phyloP scores from a whole-genome alignment of 2,329 filamentous ascomycete species.

The Aureobasidium vineae region DNA sequence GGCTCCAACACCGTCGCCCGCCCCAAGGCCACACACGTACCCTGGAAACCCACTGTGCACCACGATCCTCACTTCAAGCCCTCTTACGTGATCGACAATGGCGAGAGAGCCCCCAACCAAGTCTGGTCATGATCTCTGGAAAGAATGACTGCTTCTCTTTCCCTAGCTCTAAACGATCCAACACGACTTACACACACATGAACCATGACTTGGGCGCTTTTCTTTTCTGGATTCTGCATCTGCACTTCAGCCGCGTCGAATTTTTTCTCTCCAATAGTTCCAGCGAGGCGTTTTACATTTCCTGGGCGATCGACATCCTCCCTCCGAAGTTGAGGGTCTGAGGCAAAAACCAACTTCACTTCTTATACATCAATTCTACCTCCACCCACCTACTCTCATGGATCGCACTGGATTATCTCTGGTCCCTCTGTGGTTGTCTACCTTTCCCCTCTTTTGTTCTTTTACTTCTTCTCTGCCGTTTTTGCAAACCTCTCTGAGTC shows the following conservation, averaged over 20 bases:
- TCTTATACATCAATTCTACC: neutral
- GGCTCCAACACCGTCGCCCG: neutral
- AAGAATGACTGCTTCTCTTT: neutral
- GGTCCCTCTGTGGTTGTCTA: neutral
- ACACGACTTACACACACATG: neutral
- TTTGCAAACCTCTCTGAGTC: neutral
- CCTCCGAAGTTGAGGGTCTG: conserved; percentile 8
- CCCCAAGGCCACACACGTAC: conserved; percentile 12
- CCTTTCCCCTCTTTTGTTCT: neutral
- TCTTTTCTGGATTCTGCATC: neutral
- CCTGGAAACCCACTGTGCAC: conserved; percentile 21
- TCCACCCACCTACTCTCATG: neutral
- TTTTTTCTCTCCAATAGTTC: neutral
- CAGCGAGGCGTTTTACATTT: conserved; percentile 13
- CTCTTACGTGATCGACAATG: conserved; percentile 25
- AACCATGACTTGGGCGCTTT: neutral
- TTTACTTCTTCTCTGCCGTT: neutral
- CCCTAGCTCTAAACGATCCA: conserved; percentile 3
- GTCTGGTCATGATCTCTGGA: conserved; percentile 26
- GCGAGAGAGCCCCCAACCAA: conserved; percentile 27
- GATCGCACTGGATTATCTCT: neutral
- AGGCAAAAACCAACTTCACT: conserved; percentile 8
- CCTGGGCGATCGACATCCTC: neutral
- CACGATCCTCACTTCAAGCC: conserved; percentile 26
- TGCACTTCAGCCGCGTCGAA: neutral